A percentile compares a stretch with the other conserved stretches of the same genome.
These are phyloP conservation scores for Phytophthora brassicae DNA, from an alignment of 352 stramenopile species.

Conservation along the genomic window DNA sequence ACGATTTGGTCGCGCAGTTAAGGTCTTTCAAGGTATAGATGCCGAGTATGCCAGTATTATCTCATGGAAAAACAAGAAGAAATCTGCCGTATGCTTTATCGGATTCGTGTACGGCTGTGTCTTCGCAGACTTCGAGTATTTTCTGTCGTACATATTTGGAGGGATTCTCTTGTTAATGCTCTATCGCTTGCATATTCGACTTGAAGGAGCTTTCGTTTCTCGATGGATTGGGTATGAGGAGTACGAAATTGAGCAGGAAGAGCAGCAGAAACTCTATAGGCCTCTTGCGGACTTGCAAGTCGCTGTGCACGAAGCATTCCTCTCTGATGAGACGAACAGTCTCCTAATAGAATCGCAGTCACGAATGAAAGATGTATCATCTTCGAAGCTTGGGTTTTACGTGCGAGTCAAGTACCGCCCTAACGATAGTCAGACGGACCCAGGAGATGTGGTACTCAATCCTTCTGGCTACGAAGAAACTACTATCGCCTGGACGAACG, in stretches of 20 bases:
- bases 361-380: conserved; percentile 58
- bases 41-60: conserved; percentile 79
- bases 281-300: conserved; percentile 71
- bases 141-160: conserved; percentile 64
- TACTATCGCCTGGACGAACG: conserved; percentile 72
- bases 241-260: conserved; percentile 71
- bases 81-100: conserved; percentile 63
- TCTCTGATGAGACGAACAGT: conserved; percentile 56
- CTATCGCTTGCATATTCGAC: conserved; percentile 64
- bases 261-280: conserved; percentile 73
- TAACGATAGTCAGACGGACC: conserved; percentile 65
- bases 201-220: conserved; percentile 64
- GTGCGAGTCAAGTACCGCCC: conserved; percentile 78
- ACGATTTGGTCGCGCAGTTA: conserved; percentile 65
- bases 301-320: conserved; percentile 69
- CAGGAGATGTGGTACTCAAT: conserved; percentile 60
- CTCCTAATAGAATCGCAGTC: conserved; percentile 63
- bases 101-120: conserved; percentile 70
- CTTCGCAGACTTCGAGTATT: conserved; percentile 75
- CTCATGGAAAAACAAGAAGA: conserved; percentile 85
- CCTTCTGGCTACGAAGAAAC: conserved; percentile 66
- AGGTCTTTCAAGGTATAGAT: conserved; percentile 74
- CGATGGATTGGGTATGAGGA: conserved; percentile 82
- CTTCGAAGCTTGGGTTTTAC: conserved; percentile 68
- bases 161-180: conserved; percentile 76